Conservation (phyloP, 371 early-diverging fungal species). For the Rhizopus arrhizus region DNA sequence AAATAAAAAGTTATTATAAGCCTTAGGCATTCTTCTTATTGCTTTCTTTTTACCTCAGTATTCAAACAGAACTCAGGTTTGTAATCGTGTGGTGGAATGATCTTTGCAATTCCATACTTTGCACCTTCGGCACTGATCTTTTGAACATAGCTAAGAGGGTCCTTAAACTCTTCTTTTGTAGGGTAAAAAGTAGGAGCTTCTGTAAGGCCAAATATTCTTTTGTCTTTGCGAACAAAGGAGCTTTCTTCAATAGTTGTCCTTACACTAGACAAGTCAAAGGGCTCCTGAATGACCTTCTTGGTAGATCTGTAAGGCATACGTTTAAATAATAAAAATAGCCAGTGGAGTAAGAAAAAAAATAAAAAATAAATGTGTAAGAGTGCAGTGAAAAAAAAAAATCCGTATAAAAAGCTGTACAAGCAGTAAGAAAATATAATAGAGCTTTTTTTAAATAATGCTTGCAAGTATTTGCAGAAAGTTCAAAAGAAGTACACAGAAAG, state of each 20-base stretch:
- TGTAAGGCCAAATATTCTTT: slow-evolving; percentile 62
- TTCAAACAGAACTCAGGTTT: slow-evolving; percentile 84
- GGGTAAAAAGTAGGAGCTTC: slow-evolving; percentile 87
- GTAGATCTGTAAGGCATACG: not conserved
- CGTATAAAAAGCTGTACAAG: too few relatives aligned
- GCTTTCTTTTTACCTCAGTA: slow-evolving; percentile 63
- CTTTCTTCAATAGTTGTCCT: slow-evolving; percentile 9
- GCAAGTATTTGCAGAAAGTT: not conserved
- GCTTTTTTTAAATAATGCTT: not conserved
- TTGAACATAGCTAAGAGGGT: slow-evolving; percentile 85
- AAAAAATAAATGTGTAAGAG: slow-evolving; percentile 1
- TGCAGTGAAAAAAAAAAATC: too few relatives aligned
- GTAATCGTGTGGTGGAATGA: slow-evolving; percentile 89
- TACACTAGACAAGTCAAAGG: slow-evolving; percentile 17
- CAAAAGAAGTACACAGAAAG: slow-evolving; percentile 2
- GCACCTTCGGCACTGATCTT: slow-evolving; percentile 81
- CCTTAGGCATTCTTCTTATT: not conserved
- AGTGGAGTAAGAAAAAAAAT: not conserved
- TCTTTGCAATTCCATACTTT: slow-evolving; percentile 86
- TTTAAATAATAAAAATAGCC: not conserved
- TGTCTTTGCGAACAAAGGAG: not conserved
- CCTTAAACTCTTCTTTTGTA: slow-evolving; percentile 78
- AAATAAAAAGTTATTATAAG: not conserved
- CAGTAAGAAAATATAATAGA: too few relatives aligned
- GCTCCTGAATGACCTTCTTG: not conserved